Percentiles rank a stretch among this genome's conserved stretches.
phyloP scores from a whole-genome alignment of 176 grass and related monocot species.

The Ananas comosus region DNA sequence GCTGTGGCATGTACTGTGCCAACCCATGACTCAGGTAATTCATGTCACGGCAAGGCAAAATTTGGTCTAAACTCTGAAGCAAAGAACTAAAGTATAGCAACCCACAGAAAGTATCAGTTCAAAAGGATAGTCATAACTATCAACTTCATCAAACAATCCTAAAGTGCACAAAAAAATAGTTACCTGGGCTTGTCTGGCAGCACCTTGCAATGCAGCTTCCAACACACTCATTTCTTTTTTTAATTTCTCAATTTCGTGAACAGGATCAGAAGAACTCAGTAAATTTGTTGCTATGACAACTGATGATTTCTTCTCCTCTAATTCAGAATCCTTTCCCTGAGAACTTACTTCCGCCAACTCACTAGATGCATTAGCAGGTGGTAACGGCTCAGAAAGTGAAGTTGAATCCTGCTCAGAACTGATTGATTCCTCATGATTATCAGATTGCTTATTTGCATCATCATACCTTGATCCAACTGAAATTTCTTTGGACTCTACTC shows the following conservation, averaged over 20 bases:
- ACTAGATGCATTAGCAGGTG: constrained; percentile 24
- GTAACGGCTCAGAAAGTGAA: constrained; percentile 18
- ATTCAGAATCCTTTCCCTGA: constrained; percentile 24
- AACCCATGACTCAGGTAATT: no score
- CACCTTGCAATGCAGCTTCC: constrained; percentile 98
- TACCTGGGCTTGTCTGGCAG: constrained; percentile 99
- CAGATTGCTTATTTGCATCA: constrained; percentile 10
- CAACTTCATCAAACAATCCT: not conserved
- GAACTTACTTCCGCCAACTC: constrained; percentile 24
- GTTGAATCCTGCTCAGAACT: constrained; percentile 22
- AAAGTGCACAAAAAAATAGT: not conserved
- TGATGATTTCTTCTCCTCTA: constrained; percentile 33
- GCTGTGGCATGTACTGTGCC: no score
- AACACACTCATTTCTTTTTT: constrained; percentile 93
- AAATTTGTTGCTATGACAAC: constrained; percentile 27
- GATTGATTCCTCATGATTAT: constrained; percentile 24
- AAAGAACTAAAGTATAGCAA: not conserved
- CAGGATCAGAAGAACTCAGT: constrained; percentile 28
- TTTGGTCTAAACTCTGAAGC: no score
- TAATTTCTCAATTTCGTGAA: constrained; percentile 60
- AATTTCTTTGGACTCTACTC: constrained; percentile 15
- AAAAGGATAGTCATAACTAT: not conserved
- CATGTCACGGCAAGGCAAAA: no score
- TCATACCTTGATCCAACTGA: constrained; percentile 26
- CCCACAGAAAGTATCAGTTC: not conserved